These are phyloP conservation scores for Ottelia alismoides DNA, from an alignment of 106 monocot genomes.

Conservation along the genomic window DNA sequence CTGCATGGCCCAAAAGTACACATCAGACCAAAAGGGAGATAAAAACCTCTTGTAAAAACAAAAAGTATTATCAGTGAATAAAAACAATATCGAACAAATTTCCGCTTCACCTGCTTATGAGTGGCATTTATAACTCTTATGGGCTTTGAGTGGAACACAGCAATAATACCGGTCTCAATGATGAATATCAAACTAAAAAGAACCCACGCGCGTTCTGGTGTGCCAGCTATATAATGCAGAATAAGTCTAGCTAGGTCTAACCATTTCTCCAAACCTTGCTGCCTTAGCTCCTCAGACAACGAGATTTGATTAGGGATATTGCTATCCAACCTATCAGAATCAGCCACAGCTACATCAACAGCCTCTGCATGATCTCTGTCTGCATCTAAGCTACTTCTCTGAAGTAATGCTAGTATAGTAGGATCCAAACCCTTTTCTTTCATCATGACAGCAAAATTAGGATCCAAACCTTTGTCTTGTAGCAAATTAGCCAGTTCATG, in stretches of 20 bases:
- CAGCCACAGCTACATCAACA: too few relatives aligned
- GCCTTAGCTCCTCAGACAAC: constrained; percentile 73
- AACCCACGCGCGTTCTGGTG: constrained; percentile 60
- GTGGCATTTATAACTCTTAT: too few relatives aligned
- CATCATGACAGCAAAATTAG: constrained; percentile 58
- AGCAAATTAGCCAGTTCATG: too few relatives aligned
- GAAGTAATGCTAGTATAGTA: too few relatives aligned
- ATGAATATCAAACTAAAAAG: constrained; percentile 65
- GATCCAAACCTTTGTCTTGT: too few relatives aligned
- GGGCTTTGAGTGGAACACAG: too few relatives aligned
- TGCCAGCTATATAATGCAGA: constrained; percentile 55
- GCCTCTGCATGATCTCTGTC: too few relatives aligned
- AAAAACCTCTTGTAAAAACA: constrained; percentile 80
- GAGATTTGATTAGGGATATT: constrained; percentile 57
- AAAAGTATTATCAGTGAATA: constrained; percentile 67
- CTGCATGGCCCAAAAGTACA: too few relatives aligned
- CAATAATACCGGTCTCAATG: constrained; percentile 60
- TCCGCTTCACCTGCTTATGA: too few relatives aligned
- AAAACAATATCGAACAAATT: background rate
- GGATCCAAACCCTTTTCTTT: constrained; percentile 92
- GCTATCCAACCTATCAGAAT: constrained; percentile 59
- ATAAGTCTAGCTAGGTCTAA: too few relatives aligned
- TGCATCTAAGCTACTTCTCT: too few relatives aligned
- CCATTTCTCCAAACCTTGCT: constrained; percentile 55
- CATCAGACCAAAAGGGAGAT: constrained; percentile 75